Evolutionary conservation across 805 yeast species (phyloP).

Genomic region (Teunomyces gatunensis): DNA sequence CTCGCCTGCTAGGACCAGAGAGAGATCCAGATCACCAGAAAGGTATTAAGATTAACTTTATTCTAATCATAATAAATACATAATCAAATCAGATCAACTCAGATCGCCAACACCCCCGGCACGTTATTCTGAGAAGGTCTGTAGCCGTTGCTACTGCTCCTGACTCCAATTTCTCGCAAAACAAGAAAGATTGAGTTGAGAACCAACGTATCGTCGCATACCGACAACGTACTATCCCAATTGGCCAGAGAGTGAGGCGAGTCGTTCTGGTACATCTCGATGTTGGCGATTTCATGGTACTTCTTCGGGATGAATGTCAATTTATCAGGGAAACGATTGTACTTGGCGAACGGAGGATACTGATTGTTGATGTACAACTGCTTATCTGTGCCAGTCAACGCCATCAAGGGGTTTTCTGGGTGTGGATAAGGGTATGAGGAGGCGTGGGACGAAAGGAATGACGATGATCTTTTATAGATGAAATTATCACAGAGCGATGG

Average conservation of each 20-base stretch:
- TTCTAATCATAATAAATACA: background rate
- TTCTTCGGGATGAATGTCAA: constrained; percentile 30
- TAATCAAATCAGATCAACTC: background rate
- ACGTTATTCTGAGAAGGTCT: background rate
- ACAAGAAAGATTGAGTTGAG: constrained; percentile 28
- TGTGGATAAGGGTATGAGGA: background rate
- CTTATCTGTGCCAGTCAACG: constrained; percentile 6
- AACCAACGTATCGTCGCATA: constrained; percentile 32
- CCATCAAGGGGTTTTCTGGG: constrained; percentile 3
- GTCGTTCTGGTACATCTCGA: constrained; percentile 34
- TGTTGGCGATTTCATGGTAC: constrained; percentile 31
- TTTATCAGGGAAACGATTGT: constrained; percentile 9
- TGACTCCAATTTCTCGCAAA: constrained; percentile 30
- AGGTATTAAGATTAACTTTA: constrained; percentile 13
- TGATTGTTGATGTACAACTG: constrained; percentile 23
- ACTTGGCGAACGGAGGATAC: constrained; percentile 40
- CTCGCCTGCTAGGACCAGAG: constrained; percentile 11
- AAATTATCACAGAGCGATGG: constrained; percentile 37
- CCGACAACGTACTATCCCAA: constrained; percentile 28
- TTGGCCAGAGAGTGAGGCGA: constrained; percentile 6
- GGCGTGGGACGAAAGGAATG: constrained; percentile 14
- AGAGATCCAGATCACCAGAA: constrained; percentile 16
- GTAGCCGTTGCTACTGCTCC: constrained; percentile 19
- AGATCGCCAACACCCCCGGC: background rate
- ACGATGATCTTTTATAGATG: constrained; percentile 24